Percentiles rank a stretch among this genome's conserved stretches.
Conservation (phyloP, 2,329 filamentous ascomycete genomes). For the Falciphora oryzae region DNA sequence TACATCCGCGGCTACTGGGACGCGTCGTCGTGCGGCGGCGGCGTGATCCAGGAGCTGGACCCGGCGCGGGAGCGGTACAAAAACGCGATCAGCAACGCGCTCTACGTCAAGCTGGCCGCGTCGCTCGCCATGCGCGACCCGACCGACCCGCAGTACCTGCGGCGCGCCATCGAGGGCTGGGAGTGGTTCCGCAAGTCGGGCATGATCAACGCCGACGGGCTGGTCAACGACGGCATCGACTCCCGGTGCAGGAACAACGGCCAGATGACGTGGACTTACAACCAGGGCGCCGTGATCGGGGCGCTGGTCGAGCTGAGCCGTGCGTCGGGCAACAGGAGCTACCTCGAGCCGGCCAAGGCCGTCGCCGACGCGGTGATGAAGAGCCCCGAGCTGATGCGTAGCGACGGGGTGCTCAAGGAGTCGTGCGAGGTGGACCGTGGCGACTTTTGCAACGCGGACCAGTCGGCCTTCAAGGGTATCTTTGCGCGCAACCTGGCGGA, state of each 20-base stretch:
- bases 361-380: slow-evolving; percentile 51
- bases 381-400: slow-evolving; percentile 27
- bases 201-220: slow-evolving; percentile 43
- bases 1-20: slow-evolving; percentile 48
- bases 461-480: slow-evolving; percentile 61
- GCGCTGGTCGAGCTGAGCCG: slow-evolving; percentile 45
- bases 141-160: slow-evolving; percentile 32
- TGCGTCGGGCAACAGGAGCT: slow-evolving; percentile 35
- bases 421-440: slow-evolving; percentile 32
- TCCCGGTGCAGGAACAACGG: slow-evolving; percentile 43
- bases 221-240: slow-evolving; percentile 50
- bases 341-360: slow-evolving; percentile 34
- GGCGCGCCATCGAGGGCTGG: slow-evolving; percentile 46
- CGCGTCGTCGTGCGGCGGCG: slow-evolving; percentile 43
- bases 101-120: slow-evolving; percentile 48
- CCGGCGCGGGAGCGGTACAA: slow-evolving; percentile 34
- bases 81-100: slow-evolving; percentile 52
- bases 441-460: slow-evolving; percentile 46
- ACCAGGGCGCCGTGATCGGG: slow-evolving; percentile 53
- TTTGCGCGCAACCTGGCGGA: slow-evolving; percentile 60
- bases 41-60: slow-evolving; percentile 52
- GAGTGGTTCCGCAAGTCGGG: slow-evolving; percentile 45
- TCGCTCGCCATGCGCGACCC: slow-evolving; percentile 45
- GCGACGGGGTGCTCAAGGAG: slow-evolving; percentile 43
- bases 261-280: slow-evolving; percentile 47